Evolutionary conservation across 495 filamentous ascomycete genomes (phyloP).

Genomic region (Penicillium chermesinum): DNA sequence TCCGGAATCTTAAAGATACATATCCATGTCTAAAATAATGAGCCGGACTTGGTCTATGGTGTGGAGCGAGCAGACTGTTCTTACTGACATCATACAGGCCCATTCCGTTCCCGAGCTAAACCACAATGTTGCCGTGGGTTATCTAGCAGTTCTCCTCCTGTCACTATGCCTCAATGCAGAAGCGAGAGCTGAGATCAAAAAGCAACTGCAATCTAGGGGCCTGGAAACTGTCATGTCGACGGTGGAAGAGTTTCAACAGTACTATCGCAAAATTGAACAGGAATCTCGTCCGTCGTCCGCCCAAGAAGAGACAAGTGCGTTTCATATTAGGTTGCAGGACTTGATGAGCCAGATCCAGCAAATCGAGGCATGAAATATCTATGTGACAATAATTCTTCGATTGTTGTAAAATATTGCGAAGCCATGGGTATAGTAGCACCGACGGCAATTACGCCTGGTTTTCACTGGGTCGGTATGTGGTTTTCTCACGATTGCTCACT

Average conservation of each 20-base stretch:
- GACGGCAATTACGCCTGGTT: too few species aligned
- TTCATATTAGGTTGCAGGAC: conserved; percentile 55
- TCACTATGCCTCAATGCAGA: conserved; percentile 62
- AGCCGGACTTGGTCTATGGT: too few species aligned
- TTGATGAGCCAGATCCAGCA: conserved; percentile 34
- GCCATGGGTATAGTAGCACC: too few species aligned
- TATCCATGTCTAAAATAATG: too few species aligned
- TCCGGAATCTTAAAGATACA: too few species aligned
- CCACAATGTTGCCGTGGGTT: conserved; percentile 84
- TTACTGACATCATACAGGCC: conserved; percentile 47
- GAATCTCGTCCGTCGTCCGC: conserved; percentile 20
- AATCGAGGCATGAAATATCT: conserved; percentile 1
- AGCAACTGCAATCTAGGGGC: conserved; percentile 51
- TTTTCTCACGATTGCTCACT: too few species aligned
- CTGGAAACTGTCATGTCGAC: conserved; percentile 65
- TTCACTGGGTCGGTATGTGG: too few species aligned
- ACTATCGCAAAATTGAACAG: conserved; percentile 69
- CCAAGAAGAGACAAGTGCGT: conserved; percentile 37
- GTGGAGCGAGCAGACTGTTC: too few species aligned
- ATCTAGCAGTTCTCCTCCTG: conserved; percentile 78
- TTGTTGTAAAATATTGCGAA: too few species aligned
- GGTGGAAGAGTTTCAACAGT: conserved; percentile 76
- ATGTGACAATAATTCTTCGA: too few species aligned
- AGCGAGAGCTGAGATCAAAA: conserved; percentile 46
- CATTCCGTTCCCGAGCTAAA: conserved; percentile 79